These are phyloP conservation scores for Trifolium repens DNA, from an alignment of 306 rosid genomes.

Conservation along the genomic window DNA sequence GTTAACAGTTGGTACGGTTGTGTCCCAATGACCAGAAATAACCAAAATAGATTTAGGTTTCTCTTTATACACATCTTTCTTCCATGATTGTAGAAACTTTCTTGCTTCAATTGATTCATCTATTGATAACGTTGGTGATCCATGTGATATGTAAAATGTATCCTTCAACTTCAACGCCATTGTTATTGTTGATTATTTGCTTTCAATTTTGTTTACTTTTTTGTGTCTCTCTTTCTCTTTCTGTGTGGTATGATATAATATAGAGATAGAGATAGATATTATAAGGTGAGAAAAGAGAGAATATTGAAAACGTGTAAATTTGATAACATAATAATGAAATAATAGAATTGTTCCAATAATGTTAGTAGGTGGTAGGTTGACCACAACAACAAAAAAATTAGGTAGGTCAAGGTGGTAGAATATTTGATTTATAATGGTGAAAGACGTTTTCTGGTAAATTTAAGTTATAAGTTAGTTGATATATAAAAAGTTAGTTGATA, in stretches of 20 bases:
- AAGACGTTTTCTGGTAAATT: no score
- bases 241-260: not conserved
- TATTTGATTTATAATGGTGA: no score
- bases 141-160: conserved; percentile 74
- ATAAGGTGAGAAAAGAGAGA: not conserved
- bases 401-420: no score
- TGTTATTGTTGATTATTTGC: not conserved
- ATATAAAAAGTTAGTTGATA: no score
- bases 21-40: conserved; percentile 80
- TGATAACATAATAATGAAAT: not conserved
- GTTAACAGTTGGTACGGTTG: conserved; percentile 61
- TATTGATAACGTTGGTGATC: conserved; percentile 67
- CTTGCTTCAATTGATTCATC: conserved; percentile 61
- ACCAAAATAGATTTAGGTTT: conserved; percentile 64
- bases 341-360: no score
- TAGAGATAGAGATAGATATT: not conserved
- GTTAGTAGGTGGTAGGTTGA: no score
- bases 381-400: no score
- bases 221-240: not conserved
- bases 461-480: no score
- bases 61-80: conserved; percentile 39
- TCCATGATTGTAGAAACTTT: conserved; percentile 64
- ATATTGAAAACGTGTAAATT: not conserved
- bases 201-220: not conserved
- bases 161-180: conserved; percentile 50